Conservation (phyloP, 176 grass and related monocot genomes). For the Melocanna baccifera region DNA sequence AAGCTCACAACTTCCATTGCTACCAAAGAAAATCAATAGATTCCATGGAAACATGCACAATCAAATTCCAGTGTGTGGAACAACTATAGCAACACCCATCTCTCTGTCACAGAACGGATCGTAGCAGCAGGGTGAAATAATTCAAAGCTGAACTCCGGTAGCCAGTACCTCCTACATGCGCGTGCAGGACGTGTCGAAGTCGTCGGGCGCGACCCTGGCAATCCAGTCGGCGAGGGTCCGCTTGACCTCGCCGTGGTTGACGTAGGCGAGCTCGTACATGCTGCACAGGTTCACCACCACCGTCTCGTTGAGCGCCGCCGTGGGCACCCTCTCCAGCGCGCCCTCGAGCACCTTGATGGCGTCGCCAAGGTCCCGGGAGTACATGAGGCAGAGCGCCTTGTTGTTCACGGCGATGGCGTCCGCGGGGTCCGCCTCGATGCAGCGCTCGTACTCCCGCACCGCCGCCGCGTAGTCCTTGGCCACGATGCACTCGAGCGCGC, state of each 20-base stretch:
- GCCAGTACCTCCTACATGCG: constrained; percentile 56
- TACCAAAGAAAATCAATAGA: neutral
- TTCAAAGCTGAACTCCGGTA: neutral
- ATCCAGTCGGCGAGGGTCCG: constrained; percentile 74
- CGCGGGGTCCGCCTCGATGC: constrained; percentile 64
- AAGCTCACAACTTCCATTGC: neutral
- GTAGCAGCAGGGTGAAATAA: neutral
- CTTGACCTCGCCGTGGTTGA: constrained; percentile 75
- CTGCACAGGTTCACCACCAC: constrained; percentile 89
- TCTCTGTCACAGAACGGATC: neutral
- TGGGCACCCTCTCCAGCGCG: constrained; percentile 73
- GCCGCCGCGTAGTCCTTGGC: constrained; percentile 75
- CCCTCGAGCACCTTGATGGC: constrained; percentile 87
- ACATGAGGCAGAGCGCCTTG: constrained; percentile 95
- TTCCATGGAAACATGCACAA: neutral
- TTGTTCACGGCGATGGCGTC: constrained; percentile 88
- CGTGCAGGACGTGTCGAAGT: constrained; percentile 85
- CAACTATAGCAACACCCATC: neutral
- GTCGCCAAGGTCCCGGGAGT: constrained; percentile 80
- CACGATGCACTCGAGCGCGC: constrained; percentile 68
- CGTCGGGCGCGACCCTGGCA: constrained; percentile 70
- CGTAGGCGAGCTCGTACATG: constrained; percentile 89
- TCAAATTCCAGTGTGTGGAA: neutral
- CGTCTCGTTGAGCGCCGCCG: constrained; percentile 73
- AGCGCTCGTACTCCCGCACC: constrained; percentile 88